Evolutionary conservation across 495 filamentous ascomycete genomes (phyloP), one percentile per base, ranked within the genome.

Genomic region (Annulohypoxylon maeteangense): DNA sequence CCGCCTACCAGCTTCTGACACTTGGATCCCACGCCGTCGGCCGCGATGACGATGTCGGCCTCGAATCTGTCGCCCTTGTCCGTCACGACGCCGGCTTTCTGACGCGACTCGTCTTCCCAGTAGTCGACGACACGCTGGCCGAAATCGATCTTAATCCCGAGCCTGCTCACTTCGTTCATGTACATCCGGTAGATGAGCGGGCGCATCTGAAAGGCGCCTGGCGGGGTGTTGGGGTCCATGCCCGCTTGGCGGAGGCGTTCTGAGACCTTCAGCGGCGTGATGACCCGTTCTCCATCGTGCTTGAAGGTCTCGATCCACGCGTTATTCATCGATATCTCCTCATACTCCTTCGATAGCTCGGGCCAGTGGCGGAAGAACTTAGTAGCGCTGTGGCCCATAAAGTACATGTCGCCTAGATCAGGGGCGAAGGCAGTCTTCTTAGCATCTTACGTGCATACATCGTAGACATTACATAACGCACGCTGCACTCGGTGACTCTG

Each of bases 121-220:
- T 88, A 85, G n/a, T 82, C 73, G 5, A 82, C 79, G 1, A 89
- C 86, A 2, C 70, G 77, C 73, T 84, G 81, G 29, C 83, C 83
- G 42, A 84, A 88, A 61, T 87, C 77, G 29, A 90, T 80, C n/a
- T 78, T 74, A 5, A 89, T 77, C 1, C 85, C 84, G 0, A 84
- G 73, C 70, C 77, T 76, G 62, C 83, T 74, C 1, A 86, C 80
- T 72, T 89, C 84, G 50, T 79, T 74, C 3, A 85, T 78, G 55
- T 88, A 84, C 83, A 88, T 88, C 58, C 80, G 76, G 74, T 88
- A 87, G 32, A 89, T 81, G 5, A 85, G 79, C 10, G 85, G 85
- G 14, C 87, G 79, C 79, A 81, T 79, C 64, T 81, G 78, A 64
- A 81, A 78, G 50, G 81, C 74, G 70, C 81, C 81, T 0, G 82